These are phyloP conservation scores for Cercospora canescens DNA, from an alignment of 2,329 filamentous ascomycete genomes.

Conservation along the genomic window DNA sequence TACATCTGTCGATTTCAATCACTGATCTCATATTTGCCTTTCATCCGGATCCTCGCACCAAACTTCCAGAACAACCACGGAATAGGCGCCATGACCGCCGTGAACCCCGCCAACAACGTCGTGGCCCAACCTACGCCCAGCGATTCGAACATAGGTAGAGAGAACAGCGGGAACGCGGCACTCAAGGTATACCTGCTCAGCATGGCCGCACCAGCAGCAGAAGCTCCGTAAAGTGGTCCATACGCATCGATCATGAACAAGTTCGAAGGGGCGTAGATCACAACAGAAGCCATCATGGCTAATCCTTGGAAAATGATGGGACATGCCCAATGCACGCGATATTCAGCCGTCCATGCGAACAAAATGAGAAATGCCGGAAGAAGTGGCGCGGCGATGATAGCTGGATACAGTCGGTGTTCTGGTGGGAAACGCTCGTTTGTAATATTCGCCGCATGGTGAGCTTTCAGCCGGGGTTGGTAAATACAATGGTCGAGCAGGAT, in stretches of 20 bases:
- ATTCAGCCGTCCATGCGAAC: slow-evolving; percentile 37
- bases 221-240: slow-evolving; percentile 41
- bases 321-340: slow-evolving; percentile 41
- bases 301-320: slow-evolving; percentile 35
- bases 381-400: slow-evolving; percentile 34
- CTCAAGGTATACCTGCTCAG: slow-evolving; percentile 36
- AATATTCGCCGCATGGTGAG: not conserved
- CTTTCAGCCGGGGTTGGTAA: slow-evolving; percentile 31
- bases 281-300: slow-evolving; percentile 25
- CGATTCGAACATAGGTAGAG: slow-evolving; percentile 37
- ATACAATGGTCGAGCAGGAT: slow-evolving; percentile 29
- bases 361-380: slow-evolving; percentile 37
- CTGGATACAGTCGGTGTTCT: slow-evolving; percentile 38
- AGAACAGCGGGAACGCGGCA: slow-evolving; percentile 43
- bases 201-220: slow-evolving; percentile 36
- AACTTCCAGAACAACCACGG: slow-evolving; percentile 33
- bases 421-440: slow-evolving; percentile 24
- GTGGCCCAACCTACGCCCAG: slow-evolving; percentile 46
- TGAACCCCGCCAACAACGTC: slow-evolving; percentile 40
- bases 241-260: slow-evolving; percentile 46
- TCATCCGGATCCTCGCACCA: slow-evolving; percentile 24
- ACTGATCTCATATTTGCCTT: slow-evolving; percentile 22
- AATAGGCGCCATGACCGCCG: slow-evolving; percentile 34
- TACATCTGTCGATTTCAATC: slow-evolving; percentile 7
- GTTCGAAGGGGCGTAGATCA: slow-evolving; percentile 39